Evolutionary conservation across 768 basidiomycete species (phyloP).

Genomic region (Cystobasidium onofrii): DNA sequence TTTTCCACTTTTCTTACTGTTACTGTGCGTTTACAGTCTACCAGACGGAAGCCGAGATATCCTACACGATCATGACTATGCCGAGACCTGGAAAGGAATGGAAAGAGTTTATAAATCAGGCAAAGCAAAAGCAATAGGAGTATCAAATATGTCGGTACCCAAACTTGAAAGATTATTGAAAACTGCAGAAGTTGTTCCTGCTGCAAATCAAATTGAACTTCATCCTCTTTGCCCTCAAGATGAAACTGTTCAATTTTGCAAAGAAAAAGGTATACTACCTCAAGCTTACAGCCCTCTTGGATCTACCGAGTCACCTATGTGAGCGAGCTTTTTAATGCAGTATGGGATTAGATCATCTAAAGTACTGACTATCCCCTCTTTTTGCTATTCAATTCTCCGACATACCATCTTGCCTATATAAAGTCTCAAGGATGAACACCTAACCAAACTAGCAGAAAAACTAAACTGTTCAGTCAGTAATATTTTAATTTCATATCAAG

Average conservation of each 20-base stretch:
- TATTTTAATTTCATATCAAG: slow-evolving; percentile 64
- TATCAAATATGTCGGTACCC: slow-evolving; percentile 61
- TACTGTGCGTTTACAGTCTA: neutral
- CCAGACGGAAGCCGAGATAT: slow-evolving; percentile 9
- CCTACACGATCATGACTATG: slow-evolving; percentile 10
- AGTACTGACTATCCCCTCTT: too few relatives aligned
- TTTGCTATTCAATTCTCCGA: too few relatives aligned
- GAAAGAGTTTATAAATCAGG: slow-evolving; percentile 54
- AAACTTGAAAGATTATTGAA: slow-evolving; percentile 59
- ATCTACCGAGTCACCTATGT: slow-evolving; percentile 38
- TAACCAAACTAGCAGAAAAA: slow-evolving; percentile 58
- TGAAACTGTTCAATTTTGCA: slow-evolving; percentile 54
- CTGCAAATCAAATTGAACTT: slow-evolving; percentile 64
- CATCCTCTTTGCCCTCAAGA: slow-evolving; percentile 56
- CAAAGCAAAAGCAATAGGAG: slow-evolving; percentile 70
- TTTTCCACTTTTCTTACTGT: too few relatives aligned
- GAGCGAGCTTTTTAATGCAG: neutral
- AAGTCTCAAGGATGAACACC: slow-evolving; percentile 53
- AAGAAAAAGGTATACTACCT: slow-evolving; percentile 58
- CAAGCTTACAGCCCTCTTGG: slow-evolving; percentile 74
- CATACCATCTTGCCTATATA: too few relatives aligned
- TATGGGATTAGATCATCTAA: too few relatives aligned
- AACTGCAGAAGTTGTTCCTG: slow-evolving; percentile 53
- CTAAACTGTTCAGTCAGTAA: slow-evolving; percentile 58
- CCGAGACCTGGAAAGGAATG: slow-evolving; percentile 58